Percentiles rank a stretch among this genome's conserved stretches.
Conservation (phyloP, 768 basidiomycete species). For the Amanita rimosa region DNA sequence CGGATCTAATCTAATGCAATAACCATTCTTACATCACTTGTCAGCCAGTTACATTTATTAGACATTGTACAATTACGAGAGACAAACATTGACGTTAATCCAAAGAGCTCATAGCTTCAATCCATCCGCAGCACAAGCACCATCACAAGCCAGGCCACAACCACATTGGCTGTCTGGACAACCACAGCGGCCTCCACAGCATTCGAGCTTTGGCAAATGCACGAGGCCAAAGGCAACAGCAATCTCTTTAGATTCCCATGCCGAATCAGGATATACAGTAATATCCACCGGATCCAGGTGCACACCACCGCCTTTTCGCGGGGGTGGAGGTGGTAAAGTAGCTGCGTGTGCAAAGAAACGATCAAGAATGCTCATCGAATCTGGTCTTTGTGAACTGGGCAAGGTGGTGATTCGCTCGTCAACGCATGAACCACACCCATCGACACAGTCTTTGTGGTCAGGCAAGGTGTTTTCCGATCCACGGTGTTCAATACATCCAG, state of each 20-base stretch:
- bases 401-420: slow-evolving; percentile 29
- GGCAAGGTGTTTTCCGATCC: slow-evolving; percentile 33
- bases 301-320: slow-evolving; percentile 24
- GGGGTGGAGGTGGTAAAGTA: slow-evolving; percentile 52
- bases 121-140: slow-evolving; percentile 29
- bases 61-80: not conserved
- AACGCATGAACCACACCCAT: slow-evolving; percentile 52
- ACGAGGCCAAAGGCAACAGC: slow-evolving; percentile 36
- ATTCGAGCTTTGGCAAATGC: slow-evolving; percentile 53
- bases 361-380: slow-evolving; percentile 33
- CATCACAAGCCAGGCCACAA: slow-evolving; percentile 48
- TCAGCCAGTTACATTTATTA: not conserved
- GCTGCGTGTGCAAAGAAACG: slow-evolving; percentile 59
- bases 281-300: slow-evolving; percentile 42
- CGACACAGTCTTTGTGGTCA: slow-evolving; percentile 35
- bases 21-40: not conserved
- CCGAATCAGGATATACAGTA: slow-evolving; percentile 30
- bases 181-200: slow-evolving; percentile 51
- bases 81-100: not conserved
- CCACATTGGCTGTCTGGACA: slow-evolving; percentile 43
- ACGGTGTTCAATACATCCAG: slow-evolving; percentile 66
- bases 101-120: no score
- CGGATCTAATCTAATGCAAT: not conserved
- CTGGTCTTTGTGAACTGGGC: slow-evolving; percentile 3
- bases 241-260: slow-evolving; percentile 24